Evolutionary conservation across 1,284 basidiomycete genomes (phyloP).

Genomic region (Leucoagaricus sp.): DNA sequence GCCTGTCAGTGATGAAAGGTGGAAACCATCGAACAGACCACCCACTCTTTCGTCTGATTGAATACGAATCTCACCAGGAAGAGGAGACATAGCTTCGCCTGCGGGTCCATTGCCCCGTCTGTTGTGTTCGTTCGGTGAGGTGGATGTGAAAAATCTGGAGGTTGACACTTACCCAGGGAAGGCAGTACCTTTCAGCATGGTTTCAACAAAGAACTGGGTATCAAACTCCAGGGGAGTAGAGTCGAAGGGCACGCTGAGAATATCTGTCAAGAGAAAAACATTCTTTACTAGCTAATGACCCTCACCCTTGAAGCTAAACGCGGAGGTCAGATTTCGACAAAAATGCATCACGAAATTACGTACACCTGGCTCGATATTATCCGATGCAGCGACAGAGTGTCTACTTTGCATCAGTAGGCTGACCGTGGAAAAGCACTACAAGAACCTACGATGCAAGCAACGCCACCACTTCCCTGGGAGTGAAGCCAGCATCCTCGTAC

Average conservation of each 20-base stretch:
- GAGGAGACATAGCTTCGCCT: conserved; percentile 37
- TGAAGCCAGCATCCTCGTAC: conserved; percentile 43
- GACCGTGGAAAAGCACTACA: too few species aligned
- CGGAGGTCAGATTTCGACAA: neutral
- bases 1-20: neutral
- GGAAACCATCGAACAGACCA: neutral
- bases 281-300: neutral
- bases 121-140: neutral
- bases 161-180: conserved; percentile 20
- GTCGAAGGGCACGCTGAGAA: conserved; percentile 38
- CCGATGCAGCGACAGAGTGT: conserved; percentile 38
- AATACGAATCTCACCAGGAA: conserved; percentile 40
- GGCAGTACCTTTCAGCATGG: conserved; percentile 7
- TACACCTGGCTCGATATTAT: conserved; percentile 9
- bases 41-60: conserved; percentile 36
- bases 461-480: conserved; percentile 40
- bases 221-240: conserved; percentile 39
- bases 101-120: neutral
- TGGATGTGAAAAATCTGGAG: neutral
- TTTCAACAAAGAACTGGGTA: conserved; percentile 41
- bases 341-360: neutral
- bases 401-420: neutral
- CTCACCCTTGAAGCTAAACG: conserved; percentile 9
- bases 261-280: neutral
- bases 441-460: conserved; percentile 34